These are phyloP conservation scores for Ogataea paraovalis DNA, from an alignment of 805 yeast species.

Conservation along the genomic window DNA sequence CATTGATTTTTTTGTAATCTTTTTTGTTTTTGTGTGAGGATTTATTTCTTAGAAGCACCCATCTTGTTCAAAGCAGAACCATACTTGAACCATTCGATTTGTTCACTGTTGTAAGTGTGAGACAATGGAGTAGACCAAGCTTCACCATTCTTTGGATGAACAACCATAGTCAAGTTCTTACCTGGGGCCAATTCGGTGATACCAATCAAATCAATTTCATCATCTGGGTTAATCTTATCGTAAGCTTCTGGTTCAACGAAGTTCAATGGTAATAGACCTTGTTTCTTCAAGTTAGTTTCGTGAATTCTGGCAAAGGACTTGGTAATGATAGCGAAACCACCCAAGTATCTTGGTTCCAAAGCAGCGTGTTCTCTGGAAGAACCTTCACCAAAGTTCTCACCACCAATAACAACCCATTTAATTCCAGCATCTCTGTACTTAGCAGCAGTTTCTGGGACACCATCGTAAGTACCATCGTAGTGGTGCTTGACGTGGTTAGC, in stretches of 20 bases:
- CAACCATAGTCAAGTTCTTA: constrained; percentile 77
- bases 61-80: constrained; percentile 99
- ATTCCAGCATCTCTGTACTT: constrained; percentile 91
- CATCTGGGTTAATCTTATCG: constrained; percentile 89
- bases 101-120: constrained; percentile 95
- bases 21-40: background rate
- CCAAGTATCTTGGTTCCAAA: constrained; percentile 97
- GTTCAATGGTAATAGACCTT: constrained; percentile 97
- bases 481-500: constrained; percentile 88
- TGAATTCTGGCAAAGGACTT: constrained; percentile 98
- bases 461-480: constrained; percentile 85
- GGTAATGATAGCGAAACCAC: constrained; percentile 96
- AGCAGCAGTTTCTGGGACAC: constrained; percentile 96
- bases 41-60: constrained; percentile 27
- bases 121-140: constrained; percentile 89
- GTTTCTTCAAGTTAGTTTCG: constrained; percentile 99
- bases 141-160: constrained; percentile 66
- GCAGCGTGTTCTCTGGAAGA: constrained; percentile 99
- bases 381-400: constrained; percentile 99
- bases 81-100: constrained; percentile 97
- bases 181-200: constrained; percentile 88
- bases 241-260: constrained; percentile 85
- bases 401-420: constrained; percentile 97
- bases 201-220: constrained; percentile 83
- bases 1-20: background rate